These are phyloP conservation scores for Eucalyptus marginata DNA, from an alignment of 345 rosid species.

Conservation along the genomic window DNA sequence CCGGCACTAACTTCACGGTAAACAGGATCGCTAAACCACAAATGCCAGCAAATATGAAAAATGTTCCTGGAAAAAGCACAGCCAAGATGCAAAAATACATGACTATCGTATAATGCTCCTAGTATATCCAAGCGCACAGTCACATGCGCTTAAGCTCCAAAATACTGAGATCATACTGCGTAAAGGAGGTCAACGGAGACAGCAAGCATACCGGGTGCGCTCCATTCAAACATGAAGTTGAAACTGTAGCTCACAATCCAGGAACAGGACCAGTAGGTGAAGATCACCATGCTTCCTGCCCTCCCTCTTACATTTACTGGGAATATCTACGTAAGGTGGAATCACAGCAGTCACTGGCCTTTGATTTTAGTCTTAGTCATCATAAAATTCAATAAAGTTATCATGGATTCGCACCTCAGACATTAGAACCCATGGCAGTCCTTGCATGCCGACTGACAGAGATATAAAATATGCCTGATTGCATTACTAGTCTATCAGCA, in stretches of 20 bases:
- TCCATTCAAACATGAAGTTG: conserved; percentile 80
- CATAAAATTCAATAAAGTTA: background rate
- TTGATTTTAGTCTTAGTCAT: background rate
- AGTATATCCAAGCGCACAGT: background rate
- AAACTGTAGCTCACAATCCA: conserved; percentile 83
- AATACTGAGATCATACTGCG: background rate
- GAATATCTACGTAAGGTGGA: conserved; percentile 36
- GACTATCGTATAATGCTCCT: background rate
- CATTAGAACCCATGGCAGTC: conserved; percentile 15
- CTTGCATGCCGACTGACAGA: background rate
- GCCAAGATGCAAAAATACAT: background rate
- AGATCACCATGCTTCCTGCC: conserved; percentile 78
- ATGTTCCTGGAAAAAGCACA: conserved; percentile 24
- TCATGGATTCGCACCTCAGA: conserved; percentile 34
- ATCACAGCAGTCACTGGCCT: background rate
- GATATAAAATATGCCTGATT: conserved; percentile 18
- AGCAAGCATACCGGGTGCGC: conserved; percentile 38
- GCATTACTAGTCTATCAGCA: background rate
- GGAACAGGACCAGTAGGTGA: conserved; percentile 79
- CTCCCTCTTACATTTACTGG: conserved; percentile 71
- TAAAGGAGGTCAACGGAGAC: background rate
- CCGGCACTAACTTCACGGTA: conserved; percentile 2
- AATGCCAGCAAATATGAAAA: conserved; percentile 4
- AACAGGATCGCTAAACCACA: background rate
- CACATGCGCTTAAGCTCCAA: background rate